A percentile compares a stretch with the other conserved stretches of the same genome.
These are phyloP conservation scores for Cyberlindnera suaveolens DNA, from an alignment of 805 yeast species.

Conservation along the genomic window DNA sequence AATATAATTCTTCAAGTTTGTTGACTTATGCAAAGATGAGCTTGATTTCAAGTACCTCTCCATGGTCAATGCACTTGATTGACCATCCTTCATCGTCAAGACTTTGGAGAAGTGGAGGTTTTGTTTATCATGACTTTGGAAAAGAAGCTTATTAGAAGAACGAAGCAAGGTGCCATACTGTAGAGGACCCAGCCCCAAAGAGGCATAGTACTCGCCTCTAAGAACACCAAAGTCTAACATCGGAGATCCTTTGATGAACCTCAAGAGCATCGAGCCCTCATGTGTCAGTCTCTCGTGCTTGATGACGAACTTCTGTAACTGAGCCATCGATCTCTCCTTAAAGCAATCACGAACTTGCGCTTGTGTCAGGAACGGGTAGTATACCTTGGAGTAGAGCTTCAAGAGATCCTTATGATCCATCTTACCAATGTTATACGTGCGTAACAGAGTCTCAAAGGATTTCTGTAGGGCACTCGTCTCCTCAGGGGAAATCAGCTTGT, in stretches of 20 bases:
- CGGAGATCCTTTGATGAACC: conserved; percentile 1
- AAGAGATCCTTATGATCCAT: conserved; percentile 4
- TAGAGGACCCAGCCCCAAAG: conserved; percentile 9
- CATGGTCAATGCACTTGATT: neutral
- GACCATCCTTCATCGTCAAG: conserved; percentile 4
- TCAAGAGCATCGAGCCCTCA: conserved; percentile 4
- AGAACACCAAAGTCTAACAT: conserved; percentile 18
- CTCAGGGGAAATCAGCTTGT: conserved; percentile 4
- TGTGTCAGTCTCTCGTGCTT: conserved; percentile 7
- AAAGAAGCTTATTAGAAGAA: conserved; percentile 7
- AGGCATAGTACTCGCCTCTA: conserved; percentile 16
- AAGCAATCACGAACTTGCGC: conserved; percentile 8
- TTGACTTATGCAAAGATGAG: conserved; percentile 3
- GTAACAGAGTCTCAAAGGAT: conserved; percentile 10
- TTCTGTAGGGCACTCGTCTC: conserved; percentile 10
- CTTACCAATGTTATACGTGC: neutral
- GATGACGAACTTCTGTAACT: neutral
- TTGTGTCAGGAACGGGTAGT: conserved; percentile 17
- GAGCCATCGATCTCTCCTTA: conserved; percentile 1
- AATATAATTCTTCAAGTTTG: conserved; percentile 13
- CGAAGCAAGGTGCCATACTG: conserved; percentile 8
- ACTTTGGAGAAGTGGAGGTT: conserved; percentile 12
- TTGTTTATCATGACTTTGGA: conserved; percentile 8
- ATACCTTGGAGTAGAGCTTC: conserved; percentile 12
- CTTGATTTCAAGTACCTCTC: conserved; percentile 12